These are phyloP conservation scores for Setaria viridis DNA, from an alignment of 202 grass and related monocot species.

Conservation along the genomic window DNA sequence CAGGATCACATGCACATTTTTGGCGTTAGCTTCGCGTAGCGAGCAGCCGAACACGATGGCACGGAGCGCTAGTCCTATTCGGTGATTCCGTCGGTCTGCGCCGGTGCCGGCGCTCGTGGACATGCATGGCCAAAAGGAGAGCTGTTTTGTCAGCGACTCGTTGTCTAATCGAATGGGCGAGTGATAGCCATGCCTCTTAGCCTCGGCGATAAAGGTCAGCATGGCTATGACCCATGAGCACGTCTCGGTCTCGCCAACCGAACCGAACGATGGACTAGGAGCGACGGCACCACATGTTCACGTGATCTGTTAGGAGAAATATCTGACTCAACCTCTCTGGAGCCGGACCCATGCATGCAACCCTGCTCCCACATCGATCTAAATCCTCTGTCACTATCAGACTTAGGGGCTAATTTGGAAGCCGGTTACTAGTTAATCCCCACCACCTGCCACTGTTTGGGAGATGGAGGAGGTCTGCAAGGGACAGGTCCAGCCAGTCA, in stretches of 20 bases:
- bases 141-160: background rate
- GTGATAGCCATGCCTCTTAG: too few relatives aligned
- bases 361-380: background rate
- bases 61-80: too few relatives aligned
- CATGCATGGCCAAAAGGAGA: background rate
- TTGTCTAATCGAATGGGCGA: conserved; percentile 20
- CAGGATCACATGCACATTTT: background rate
- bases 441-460: too few relatives aligned
- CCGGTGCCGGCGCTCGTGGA: too few relatives aligned
- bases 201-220: background rate
- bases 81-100: too few relatives aligned
- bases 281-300: background rate
- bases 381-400: background rate
- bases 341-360: background rate
- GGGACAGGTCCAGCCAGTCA: too few relatives aligned
- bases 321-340: background rate
- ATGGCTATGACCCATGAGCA: background rate
- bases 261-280: background rate
- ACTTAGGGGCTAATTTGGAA: background rate
- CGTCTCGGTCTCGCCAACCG: conserved; percentile 30
- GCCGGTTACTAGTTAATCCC: too few relatives aligned
- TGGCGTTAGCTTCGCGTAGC: background rate
- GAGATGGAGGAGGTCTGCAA: too few relatives aligned
- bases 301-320: background rate
- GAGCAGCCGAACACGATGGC: too few relatives aligned